Base-by-base conservation (phyloP, 2,329 filamentous ascomycete species). In the Pseudocercospora vitis region DNA sequence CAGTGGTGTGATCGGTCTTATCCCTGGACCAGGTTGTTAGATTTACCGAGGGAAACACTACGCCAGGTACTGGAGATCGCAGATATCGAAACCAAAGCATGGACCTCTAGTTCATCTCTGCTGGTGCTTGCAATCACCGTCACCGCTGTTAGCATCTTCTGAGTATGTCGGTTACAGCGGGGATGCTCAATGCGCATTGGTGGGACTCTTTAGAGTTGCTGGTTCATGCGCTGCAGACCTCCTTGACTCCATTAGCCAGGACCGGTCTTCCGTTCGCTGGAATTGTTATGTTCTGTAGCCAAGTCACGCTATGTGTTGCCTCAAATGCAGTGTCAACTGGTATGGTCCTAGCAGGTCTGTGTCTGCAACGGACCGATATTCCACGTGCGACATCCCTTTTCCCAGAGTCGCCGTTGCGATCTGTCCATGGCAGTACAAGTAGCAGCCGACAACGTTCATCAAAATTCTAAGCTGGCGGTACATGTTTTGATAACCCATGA, bases 321-420 rank as follows among this genome's bases (percentile, higher is more conserved):
- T 64, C 68, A 42, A 75, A 75, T 54, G 68, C 69, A 2, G 68
- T 75, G 39, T 70, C 71, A 1, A 68, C 71, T 49, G 73, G 72
- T 11, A 67, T 68, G 47, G 74, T 76, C 48, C 67, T 75, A 58
- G 72, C 68, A 4, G 71, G 71, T 8, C 65, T 76, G 0, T 67
- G 73, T 35, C 73, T 73, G 1, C 66, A 67, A 29, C 76, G 71
- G 57, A 66, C 76, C 50, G 75, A 68, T 8, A 75, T 76, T 46
- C 65, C 68, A 4, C 65, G 74, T 21, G 74, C 73, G 12, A 70
- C 73, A 50, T 56, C 75, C 12, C 60, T 75, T 21, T 70, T 72
- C 49, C 65, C 4, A 48, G 74, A 2, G 58, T 75, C 7, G 69
- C 68, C 3, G 58, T 67, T 7, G 33, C 33, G 33, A 37, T 37